phyloP scores from a whole-genome alignment of 108 stramenopile species.

The Nitzschia sp. region DNA sequence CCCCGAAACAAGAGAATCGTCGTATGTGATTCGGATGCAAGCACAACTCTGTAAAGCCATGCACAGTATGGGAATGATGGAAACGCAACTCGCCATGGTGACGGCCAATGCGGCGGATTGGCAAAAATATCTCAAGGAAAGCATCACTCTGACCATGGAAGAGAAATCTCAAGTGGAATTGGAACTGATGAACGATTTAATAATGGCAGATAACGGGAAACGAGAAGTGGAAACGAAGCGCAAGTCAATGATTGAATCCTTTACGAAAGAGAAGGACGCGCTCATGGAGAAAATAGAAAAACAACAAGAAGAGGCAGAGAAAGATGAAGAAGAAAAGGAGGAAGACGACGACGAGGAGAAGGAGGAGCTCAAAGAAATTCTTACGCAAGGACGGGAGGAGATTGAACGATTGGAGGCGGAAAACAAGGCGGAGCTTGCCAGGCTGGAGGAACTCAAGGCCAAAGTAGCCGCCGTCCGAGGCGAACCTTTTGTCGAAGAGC shows the following conservation, averaged over 20 bases:
- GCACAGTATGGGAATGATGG: slow-evolving; percentile 80
- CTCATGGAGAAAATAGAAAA: slow-evolving; percentile 37
- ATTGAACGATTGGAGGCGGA: slow-evolving; percentile 28
- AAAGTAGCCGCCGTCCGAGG: slow-evolving; percentile 30
- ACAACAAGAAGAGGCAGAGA: slow-evolving; percentile 33
- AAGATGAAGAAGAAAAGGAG: slow-evolving; percentile 35
- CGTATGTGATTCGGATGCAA: slow-evolving; percentile 76
- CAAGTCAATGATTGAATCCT: slow-evolving; percentile 38
- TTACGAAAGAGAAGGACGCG: slow-evolving; percentile 49
- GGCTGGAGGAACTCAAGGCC: slow-evolving; percentile 30
- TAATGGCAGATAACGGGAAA: slow-evolving; percentile 52
- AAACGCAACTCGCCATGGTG: slow-evolving; percentile 70
- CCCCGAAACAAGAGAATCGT: slow-evolving; percentile 39
- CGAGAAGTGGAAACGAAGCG: slow-evolving; percentile 58
- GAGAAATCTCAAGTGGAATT: slow-evolving; percentile 70
- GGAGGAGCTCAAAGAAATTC: slow-evolving; percentile 34
- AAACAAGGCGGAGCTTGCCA: slow-evolving; percentile 18
- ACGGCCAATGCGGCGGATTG: slow-evolving; percentile 40
- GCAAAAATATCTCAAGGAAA: slow-evolving; percentile 57
- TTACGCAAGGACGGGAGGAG: slow-evolving; percentile 31
- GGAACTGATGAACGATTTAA: slow-evolving; percentile 71
- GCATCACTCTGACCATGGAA: slow-evolving; percentile 49
- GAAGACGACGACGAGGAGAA: slow-evolving; percentile 38
- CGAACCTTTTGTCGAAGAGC: slow-evolving; percentile 30
- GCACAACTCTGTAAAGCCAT: slow-evolving; percentile 82